phyloP scores from a whole-genome alignment of 139 green algal species.

The Chlamydomonas applanata region DNA sequence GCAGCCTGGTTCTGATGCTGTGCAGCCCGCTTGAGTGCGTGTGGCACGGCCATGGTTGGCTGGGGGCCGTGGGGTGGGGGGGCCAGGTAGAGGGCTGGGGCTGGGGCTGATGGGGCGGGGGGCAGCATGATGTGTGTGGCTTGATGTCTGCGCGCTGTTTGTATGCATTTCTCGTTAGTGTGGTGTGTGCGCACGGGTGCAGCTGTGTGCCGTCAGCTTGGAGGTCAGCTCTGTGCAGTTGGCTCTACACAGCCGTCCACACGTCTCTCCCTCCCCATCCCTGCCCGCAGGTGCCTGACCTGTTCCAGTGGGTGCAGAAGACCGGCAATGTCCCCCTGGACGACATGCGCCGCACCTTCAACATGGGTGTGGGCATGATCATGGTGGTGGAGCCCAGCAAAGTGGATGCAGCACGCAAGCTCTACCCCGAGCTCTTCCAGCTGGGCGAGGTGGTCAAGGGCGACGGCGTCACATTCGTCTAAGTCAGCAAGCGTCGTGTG shows the following conservation, averaged over 20 bases:
- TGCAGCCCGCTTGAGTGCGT: too few relatives aligned
- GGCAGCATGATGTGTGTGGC: too few relatives aligned
- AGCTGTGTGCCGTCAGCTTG: neutral
- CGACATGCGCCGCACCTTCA: conserved; percentile 98
- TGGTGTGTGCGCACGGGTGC: too few relatives aligned
- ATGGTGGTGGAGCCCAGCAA: conserved; percentile 66
- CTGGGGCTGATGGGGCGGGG: too few relatives aligned
- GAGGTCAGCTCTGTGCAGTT: neutral
- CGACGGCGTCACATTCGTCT: conserved; percentile 55
- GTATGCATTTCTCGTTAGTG: too few relatives aligned
- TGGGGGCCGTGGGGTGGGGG: too few relatives aligned
- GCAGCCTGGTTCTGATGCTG: neutral
- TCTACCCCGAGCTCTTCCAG: conserved; percentile 42
- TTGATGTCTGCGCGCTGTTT: too few relatives aligned
- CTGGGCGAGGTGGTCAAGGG: conserved; percentile 62
- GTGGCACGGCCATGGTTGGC: too few relatives aligned
- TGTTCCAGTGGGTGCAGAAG: conserved; percentile 62
- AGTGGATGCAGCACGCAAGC: conserved; percentile 44
- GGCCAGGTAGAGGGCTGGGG: too few relatives aligned
- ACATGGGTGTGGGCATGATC: conserved; percentile 95
- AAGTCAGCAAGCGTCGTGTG: conserved; percentile 19
- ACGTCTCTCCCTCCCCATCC: too few relatives aligned
- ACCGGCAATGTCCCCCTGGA: conserved; percentile 65
- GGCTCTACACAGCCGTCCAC: too few relatives aligned
- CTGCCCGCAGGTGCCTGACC: conserved; percentile 31